These are phyloP conservation scores for Lagenidium sp. DNA, from an alignment of 352 stramenopile genomes.

Conservation along the genomic window DNA sequence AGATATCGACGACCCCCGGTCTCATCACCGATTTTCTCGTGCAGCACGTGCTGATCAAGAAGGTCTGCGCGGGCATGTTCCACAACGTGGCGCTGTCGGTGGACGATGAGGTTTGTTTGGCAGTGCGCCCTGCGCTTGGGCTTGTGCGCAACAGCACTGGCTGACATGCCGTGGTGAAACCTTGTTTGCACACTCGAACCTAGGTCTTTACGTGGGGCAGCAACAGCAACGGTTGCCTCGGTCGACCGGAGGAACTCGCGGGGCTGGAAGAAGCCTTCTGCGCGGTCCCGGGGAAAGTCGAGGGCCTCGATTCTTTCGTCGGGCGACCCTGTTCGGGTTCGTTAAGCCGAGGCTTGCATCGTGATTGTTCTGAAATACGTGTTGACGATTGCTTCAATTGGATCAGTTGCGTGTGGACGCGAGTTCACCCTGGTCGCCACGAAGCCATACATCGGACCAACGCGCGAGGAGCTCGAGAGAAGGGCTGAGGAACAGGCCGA, in stretches of 20 bases:
- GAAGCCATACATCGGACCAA: conserved; percentile 89
- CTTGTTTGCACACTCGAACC: neutral
- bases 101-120: conserved; percentile 82
- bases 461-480: conserved; percentile 42
- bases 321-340: conserved; percentile 62
- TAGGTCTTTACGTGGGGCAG: conserved; percentile 91
- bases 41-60: conserved; percentile 79
- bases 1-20: conserved; percentile 58
- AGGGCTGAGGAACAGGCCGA: conserved; percentile 26
- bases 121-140: no score
- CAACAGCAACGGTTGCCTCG: conserved; percentile 88
- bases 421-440: conserved; percentile 91
- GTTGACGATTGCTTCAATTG: neutral
- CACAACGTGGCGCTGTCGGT: conserved; percentile 88
- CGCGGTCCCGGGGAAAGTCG: conserved; percentile 61
- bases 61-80: conserved; percentile 81
- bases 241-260: conserved; percentile 54
- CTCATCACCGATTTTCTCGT: conserved; percentile 78
- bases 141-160: no score
- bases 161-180: neutral
- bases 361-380: neutral
- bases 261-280: conserved; percentile 77
- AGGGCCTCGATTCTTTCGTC: conserved; percentile 63
- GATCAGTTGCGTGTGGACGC: conserved; percentile 78
- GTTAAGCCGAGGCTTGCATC: neutral